phyloP scores from a whole-genome alignment of 2,329 filamentous ascomycete species.

The Neurospora sp. region DNA sequence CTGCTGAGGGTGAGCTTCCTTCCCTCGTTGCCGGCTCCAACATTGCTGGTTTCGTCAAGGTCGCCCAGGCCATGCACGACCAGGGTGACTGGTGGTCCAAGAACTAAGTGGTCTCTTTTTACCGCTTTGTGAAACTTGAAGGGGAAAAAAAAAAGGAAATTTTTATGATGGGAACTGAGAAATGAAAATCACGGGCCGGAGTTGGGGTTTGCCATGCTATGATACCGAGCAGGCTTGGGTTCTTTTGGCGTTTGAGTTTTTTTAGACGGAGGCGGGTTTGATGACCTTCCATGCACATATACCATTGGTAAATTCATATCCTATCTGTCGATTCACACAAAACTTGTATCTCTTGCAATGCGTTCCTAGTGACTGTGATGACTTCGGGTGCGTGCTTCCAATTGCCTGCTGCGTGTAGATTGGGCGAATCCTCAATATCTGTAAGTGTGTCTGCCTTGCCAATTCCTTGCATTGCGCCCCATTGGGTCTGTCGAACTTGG shows the following conservation, averaged over 20 bases:
- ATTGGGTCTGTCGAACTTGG: not conserved
- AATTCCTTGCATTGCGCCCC: not conserved
- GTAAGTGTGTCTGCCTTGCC: not conserved
- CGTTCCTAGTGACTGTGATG: not conserved
- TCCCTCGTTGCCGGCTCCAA: constrained; percentile 89
- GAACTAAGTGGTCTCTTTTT: constrained; percentile 6
- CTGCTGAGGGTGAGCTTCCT: constrained; percentile 74
- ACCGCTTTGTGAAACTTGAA: not conserved
- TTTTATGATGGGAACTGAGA: not conserved
- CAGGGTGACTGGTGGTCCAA: constrained; percentile 83
- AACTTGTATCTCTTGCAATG: not conserved
- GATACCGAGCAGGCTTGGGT: not conserved
- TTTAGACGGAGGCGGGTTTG: not conserved
- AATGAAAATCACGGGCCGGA: not conserved
- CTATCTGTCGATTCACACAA: not conserved
- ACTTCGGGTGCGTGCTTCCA: not conserved
- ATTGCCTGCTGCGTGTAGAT: not conserved
- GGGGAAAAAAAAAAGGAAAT: not conserved
- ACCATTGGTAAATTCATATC: not conserved
- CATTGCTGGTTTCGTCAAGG: constrained; percentile 97
- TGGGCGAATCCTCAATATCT: not conserved
- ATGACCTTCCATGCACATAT: not conserved
- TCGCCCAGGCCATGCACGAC: constrained; percentile 86
- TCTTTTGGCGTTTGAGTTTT: not conserved
- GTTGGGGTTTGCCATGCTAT: not conserved